These are phyloP conservation scores for Metarhizium anisopliae DNA, from an alignment of 2,329 filamentous ascomycete species.

Conservation along the genomic window DNA sequence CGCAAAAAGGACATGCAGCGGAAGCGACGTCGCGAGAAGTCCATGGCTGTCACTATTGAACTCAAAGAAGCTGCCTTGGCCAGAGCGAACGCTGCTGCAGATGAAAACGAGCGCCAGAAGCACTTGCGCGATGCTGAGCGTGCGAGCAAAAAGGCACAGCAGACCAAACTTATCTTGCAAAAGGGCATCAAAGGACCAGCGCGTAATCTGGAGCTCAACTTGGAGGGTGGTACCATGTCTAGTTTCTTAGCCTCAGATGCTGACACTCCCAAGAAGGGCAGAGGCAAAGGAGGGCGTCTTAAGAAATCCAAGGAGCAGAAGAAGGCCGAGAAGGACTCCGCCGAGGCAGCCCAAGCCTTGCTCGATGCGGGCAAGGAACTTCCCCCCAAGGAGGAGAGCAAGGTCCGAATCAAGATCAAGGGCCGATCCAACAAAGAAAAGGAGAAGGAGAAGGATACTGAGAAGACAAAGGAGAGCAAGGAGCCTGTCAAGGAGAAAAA, in stretches of 20 bases:
- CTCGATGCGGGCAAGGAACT: conserved; percentile 70
- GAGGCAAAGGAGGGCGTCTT: conserved; percentile 56
- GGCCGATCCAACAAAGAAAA: conserved; percentile 36
- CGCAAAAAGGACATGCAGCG: conserved; percentile 99
- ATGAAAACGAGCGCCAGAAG: conserved; percentile 73
- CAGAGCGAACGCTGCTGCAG: conserved; percentile 67
- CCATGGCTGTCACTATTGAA: conserved; percentile 86
- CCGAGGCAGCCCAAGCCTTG: conserved; percentile 80
- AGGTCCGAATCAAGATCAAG: conserved; percentile 58
- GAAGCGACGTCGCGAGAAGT: conserved; percentile 91
- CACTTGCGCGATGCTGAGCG: conserved; percentile 80
- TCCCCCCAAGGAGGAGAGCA: conserved; percentile 45
- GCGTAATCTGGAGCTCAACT: conserved; percentile 62
- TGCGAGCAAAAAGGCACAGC: conserved; percentile 84
- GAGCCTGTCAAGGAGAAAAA: conserved; percentile 43
- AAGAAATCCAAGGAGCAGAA: conserved; percentile 90
- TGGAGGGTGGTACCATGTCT: conserved; percentile 78
- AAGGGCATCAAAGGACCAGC: conserved; percentile 76
- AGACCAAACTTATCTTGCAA: conserved; percentile 79
- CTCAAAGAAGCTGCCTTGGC: conserved; percentile 77
- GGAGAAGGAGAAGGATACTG: conserved; percentile 33
- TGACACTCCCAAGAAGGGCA: conserved; percentile 44
- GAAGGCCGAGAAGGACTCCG: conserved; percentile 70
- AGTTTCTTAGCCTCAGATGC: conserved; percentile 66
- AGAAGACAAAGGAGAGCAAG: conserved; percentile 30